Conservation (phyloP, 2,329 filamentous ascomycete genomes). For the Diatrype stigma region DNA sequence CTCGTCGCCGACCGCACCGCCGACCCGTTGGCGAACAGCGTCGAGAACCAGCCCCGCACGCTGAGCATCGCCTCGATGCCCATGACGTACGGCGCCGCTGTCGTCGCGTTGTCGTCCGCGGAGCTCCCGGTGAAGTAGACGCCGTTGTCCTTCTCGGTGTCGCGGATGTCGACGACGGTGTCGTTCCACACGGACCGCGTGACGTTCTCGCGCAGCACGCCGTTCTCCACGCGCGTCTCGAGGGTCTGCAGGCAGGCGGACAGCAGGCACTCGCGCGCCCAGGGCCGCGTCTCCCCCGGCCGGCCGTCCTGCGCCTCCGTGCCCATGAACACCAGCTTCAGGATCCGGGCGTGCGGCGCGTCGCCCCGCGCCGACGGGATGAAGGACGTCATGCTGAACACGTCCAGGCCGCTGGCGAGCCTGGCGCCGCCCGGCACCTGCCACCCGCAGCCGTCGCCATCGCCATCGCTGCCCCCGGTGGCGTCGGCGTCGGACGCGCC, state of each 20-base stretch:
- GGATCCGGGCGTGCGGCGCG: constrained; percentile 26
- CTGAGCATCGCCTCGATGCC: constrained; percentile 25
- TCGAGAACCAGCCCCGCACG: constrained; percentile 28
- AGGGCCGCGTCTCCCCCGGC: constrained; percentile 21
- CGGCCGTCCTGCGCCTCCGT: constrained; percentile 22
- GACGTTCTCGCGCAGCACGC: constrained; percentile 24
- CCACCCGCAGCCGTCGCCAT: constrained; percentile 25
- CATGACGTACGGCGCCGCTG: constrained; percentile 15
- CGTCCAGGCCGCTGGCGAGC: constrained; percentile 19
- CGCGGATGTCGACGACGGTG: constrained; percentile 21
- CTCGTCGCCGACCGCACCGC: constrained; percentile 20
- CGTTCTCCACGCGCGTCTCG: constrained; percentile 18
- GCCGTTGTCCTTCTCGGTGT: constrained; percentile 12
- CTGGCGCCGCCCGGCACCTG: constrained; percentile 21
- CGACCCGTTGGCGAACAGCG: constrained; percentile 25
- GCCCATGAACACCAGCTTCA: constrained; percentile 31
- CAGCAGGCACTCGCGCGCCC: constrained; percentile 27
- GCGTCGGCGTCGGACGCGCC: constrained; percentile 1
- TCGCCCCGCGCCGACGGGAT: constrained; percentile 22
- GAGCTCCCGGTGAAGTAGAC: constrained; percentile 15
- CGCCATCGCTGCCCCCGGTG: no score
- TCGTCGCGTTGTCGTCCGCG: constrained; percentile 3
- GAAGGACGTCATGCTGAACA: constrained; percentile 29
- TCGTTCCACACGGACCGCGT: constrained; percentile 16
- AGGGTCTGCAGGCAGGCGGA: constrained; percentile 28